These are phyloP conservation scores for Lineolata rhizophorae DNA, from an alignment of 495 filamentous ascomycete species.

Conservation along the genomic window DNA sequence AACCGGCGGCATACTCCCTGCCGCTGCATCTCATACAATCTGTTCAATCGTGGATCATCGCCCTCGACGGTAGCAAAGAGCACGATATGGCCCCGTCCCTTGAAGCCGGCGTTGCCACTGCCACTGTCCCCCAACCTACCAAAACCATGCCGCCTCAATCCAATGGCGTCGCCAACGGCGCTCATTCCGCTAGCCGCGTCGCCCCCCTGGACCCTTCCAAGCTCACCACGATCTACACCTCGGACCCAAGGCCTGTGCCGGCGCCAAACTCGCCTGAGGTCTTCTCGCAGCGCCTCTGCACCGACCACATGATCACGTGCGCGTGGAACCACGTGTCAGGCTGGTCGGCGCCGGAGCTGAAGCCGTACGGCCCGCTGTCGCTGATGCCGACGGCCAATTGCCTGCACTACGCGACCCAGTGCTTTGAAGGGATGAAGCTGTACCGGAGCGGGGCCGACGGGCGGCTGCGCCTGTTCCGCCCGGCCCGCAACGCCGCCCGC, in stretches of 20 bases:
- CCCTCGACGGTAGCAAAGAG: too few relatives aligned
- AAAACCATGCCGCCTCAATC: too few relatives aligned
- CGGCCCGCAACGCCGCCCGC: conserved; percentile 51
- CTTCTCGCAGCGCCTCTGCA: conserved; percentile 26
- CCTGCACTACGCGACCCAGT: conserved; percentile 80
- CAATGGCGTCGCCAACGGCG: conserved; percentile 5
- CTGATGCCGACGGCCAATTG: conserved; percentile 71
- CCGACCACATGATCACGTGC: conserved; percentile 77
- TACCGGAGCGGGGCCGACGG: conserved; percentile 74
- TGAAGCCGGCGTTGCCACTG: too few relatives aligned
- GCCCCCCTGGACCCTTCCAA: conserved; percentile 49
- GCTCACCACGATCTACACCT: conserved; percentile 38
- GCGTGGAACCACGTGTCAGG: conserved; percentile 43
- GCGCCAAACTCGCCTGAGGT: conserved; percentile 25
- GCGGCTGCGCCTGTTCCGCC: conserved; percentile 67
- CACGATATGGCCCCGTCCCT: too few relatives aligned
- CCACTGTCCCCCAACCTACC: too few relatives aligned
- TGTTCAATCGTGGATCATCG: too few relatives aligned
- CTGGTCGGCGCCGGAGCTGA: conserved; percentile 59
- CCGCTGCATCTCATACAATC: too few relatives aligned
- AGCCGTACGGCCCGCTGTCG: conserved; percentile 57
- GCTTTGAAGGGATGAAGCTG: conserved; percentile 78
- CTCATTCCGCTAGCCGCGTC: neutral
- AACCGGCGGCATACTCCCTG: too few relatives aligned
- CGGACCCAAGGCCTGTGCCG: conserved; percentile 48